These are phyloP conservation scores for Vitis hybrid DNA, from an alignment of 177 flowering plant genomes.

Conservation along the genomic window DNA sequence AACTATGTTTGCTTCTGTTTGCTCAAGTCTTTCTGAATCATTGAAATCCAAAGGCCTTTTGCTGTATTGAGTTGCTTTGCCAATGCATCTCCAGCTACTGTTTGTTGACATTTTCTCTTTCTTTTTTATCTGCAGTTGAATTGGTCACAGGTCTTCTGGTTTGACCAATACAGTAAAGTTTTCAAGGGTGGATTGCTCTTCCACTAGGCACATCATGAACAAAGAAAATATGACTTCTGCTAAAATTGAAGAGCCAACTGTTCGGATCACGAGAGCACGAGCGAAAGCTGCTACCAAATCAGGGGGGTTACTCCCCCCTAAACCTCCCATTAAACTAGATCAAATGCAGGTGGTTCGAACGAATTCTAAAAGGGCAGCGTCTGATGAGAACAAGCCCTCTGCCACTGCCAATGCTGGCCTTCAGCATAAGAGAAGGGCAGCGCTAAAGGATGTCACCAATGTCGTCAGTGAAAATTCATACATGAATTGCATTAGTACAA, in stretches of 20 bases:
- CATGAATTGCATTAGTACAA: slow-evolving; percentile 10
- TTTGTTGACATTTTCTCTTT: background rate
- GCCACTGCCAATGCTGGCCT: slow-evolving; percentile 13
- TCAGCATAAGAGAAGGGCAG: slow-evolving; percentile 52
- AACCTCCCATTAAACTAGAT: slow-evolving; percentile 32
- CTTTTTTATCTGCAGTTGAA: slow-evolving; percentile 1
- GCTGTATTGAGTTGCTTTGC: too few species aligned
- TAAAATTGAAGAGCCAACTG: slow-evolving; percentile 24
- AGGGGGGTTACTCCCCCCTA: slow-evolving; percentile 26
- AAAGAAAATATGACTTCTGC: slow-evolving; percentile 33
- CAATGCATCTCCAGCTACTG: too few species aligned
- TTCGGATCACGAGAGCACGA: slow-evolving; percentile 50
- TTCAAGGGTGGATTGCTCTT: slow-evolving; percentile 17
- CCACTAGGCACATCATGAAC: slow-evolving; percentile 31
- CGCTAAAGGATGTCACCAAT: slow-evolving; percentile 57
- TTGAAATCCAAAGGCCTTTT: background rate
- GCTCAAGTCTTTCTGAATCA: too few species aligned
- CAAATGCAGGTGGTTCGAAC: slow-evolving; percentile 25
- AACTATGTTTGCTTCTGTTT: too few species aligned
- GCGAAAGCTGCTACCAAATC: slow-evolving; percentile 39
- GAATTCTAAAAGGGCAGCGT: slow-evolving; percentile 41
- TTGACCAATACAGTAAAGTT: slow-evolving; percentile 12
- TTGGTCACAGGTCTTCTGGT: slow-evolving; percentile 18
- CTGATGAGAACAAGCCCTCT: slow-evolving; percentile 33
- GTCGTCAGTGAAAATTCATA: slow-evolving; percentile 21